Conservation (phyloP, 2,329 filamentous ascomycete species). For the Chaetomiaceae sp. region DNA sequence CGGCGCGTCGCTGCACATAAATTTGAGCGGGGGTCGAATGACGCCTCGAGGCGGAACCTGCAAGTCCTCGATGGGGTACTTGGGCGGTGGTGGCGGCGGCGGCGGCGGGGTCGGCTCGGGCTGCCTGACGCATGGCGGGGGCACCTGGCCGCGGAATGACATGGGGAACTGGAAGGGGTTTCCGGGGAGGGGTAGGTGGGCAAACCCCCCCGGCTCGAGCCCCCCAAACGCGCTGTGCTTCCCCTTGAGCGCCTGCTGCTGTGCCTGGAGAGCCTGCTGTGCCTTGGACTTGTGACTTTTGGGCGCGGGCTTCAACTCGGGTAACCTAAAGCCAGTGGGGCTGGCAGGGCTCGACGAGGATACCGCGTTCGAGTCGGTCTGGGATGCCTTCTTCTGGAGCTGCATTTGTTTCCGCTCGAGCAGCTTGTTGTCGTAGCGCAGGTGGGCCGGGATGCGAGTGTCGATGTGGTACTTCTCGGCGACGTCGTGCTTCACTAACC, state of each 20-base stretch:
- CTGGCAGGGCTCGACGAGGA: conserved; percentile 33
- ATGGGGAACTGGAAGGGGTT: conserved; percentile 45
- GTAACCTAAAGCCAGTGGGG: conserved; percentile 51
- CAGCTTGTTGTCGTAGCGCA: conserved; percentile 75
- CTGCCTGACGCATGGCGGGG: conserved; percentile 30
- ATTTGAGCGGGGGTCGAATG: conserved; percentile 71
- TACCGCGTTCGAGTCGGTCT: conserved; percentile 35
- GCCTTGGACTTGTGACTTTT: conserved; percentile 61
- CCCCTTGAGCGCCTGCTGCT: conserved; percentile 37
- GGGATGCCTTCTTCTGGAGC: conserved; percentile 57
- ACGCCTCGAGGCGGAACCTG: conserved; percentile 66
- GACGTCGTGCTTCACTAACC: conserved; percentile 85
- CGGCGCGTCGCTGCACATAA: conserved; percentile 63
- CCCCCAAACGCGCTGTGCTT: conserved; percentile 35
- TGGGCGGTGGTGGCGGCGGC: conserved; percentile 71
- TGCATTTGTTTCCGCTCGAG: conserved; percentile 70
- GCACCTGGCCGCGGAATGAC: conserved; percentile 40
- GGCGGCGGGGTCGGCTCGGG: conserved; percentile 40
- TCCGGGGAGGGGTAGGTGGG: conserved; percentile 38
- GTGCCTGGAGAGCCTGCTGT: conserved; percentile 31
- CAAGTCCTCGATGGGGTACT: conserved; percentile 94
- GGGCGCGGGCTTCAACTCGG: conserved; percentile 67
- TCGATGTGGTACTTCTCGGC: conserved; percentile 82
- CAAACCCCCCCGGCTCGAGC: conserved; percentile 35
- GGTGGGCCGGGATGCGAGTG: conserved; percentile 75